Evolutionary conservation across 176 grass and related monocot genomes (phyloP), one percentile per base, ranked within the genome.

Genomic region (Oryza officinalis): DNA sequence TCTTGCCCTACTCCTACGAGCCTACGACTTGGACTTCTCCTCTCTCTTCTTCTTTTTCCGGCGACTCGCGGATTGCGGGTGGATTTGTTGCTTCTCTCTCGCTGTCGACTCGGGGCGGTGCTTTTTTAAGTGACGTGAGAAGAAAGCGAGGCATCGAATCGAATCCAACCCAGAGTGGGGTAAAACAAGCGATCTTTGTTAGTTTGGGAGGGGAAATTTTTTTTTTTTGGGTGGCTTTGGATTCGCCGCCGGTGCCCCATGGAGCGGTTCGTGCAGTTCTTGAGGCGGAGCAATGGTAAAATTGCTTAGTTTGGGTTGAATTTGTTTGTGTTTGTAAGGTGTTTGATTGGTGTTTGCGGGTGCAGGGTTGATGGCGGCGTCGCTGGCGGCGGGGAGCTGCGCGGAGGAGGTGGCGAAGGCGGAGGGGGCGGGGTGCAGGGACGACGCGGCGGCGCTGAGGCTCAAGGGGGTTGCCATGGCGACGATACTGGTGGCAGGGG

Each of bases 381-480:
- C 83, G 54, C 91, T 92, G 33, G 94, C 91, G 32, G 49, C 80
- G 43, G 87, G 78, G 38, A 92, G 80, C 73, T 94, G 94, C 44
- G 81, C 86, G 26, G 89, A 84, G 33, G 77, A 89, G 67, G 63
- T 59, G 77, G 65, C 23, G 79, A 31, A 71, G 65, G 85, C 85
- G 31, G 80, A 67, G 22, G 67, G 70, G 1, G 71, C 46, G 3
- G 85, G 10, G 22, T 98, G 95, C 81, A 79, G 52, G 15, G 88
- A 88, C 82, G 75, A 87, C 52, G 83, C 71, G 61, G 83, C 85
- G 31, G 86, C 87, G 76, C 46, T 93, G 28, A 27, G 63, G 79
- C 90, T 98, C 41, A 94, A 98, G 71, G 22, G 50, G 66, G 26
- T 54, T 27, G 95, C 95, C 37, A 95, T 94, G 84, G 82, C 61